A percentile compares a stretch with the other conserved stretches of the same genome.
Conservation (phyloP, 495 filamentous ascomycete species). For the Penicillium cataractarum region DNA sequence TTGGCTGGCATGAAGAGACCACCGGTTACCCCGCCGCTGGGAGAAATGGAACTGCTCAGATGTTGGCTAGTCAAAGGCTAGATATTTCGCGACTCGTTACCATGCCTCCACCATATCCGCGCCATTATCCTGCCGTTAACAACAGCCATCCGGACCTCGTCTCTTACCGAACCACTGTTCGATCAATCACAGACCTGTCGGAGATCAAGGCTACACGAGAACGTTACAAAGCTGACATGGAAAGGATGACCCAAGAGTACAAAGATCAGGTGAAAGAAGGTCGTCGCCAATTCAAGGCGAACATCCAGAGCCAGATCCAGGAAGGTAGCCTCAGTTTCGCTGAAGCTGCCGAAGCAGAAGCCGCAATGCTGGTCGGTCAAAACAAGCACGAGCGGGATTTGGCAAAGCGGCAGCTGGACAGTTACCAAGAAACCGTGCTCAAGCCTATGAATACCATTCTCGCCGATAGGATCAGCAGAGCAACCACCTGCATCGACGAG, state of each 20-base stretch:
- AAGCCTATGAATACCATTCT: conserved; percentile 77
- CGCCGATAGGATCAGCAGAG: conserved; percentile 60
- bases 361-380: conserved; percentile 65
- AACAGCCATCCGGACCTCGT: conserved; percentile 91
- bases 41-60: conserved; percentile 13
- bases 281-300: conserved; percentile 55
- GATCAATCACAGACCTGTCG: conserved; percentile 73
- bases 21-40: conserved; percentile 32
- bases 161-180: conserved; percentile 72
- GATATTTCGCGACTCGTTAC: conserved; percentile 93
- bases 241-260: conserved; percentile 42
- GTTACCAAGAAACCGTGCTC: conserved; percentile 74
- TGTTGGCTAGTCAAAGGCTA: conserved; percentile 56
- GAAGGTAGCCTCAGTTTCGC: conserved; percentile 76
- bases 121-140: conserved; percentile 92
- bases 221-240: conserved; percentile 51
- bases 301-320: conserved; percentile 74
- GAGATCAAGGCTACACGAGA: conserved; percentile 72
- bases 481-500: conserved; percentile 69
- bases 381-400: conserved; percentile 61
- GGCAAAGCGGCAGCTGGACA: conserved; percentile 73
- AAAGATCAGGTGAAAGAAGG: conserved; percentile 48
- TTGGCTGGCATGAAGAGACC: conserved; percentile 71
- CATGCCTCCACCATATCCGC: conserved; percentile 88
- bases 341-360: conserved; percentile 78